Base-by-base conservation (phyloP, 768 basidiomycete species). In the Mycena epipterygia region DNA sequence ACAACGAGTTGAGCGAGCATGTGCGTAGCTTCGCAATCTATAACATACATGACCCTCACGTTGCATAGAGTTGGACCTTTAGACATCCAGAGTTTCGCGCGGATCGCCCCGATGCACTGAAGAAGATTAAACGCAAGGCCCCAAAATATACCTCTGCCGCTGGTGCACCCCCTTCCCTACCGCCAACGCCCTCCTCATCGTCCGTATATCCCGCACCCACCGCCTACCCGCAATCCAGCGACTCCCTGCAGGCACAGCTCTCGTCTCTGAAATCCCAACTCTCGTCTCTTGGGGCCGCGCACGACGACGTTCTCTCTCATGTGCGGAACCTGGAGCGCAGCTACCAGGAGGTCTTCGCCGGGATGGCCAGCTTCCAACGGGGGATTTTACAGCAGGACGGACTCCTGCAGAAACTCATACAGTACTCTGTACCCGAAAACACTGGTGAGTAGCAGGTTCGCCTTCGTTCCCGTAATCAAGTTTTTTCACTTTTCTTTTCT, bases 361-460 rank as follows among this genome's bases (percentile, higher is more conserved):
- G 93, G 80, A 89, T 93, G 85, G 90, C 91, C 75, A 85, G 87
- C 73, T 91, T 92, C 77, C 92, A 92, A 80, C 82, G 88, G 67
- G 89, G 88, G 72, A 89, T 91, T 89, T 93, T 91, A 30, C 91
- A 94, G 80, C 94, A 95, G 83, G 95, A 97, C 73, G 89, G 89
- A 44, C 79, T 95, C 62, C 91, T 95, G 89, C 92, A 94, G 80
- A 90, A 88, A 74, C 77, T 96, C 70, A 91, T 96, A 73, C 89
- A 91, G 67, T 94, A 93, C 82, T 92, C 94, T 79, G 82, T 96
- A 74, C 89, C 87, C 72, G 94, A 94, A 81, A 84, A 80, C 68
- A 79, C 61, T 57, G 71, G 67, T 72, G 71, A 68, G 71, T 68
- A 14, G 14, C 35, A 37, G 35, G 52, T 68, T 42, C 35, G 35